phyloP scores from a whole-genome alignment of 371 early-diverging fungal genomes.

The Lichtheimia corymbifera region DNA sequence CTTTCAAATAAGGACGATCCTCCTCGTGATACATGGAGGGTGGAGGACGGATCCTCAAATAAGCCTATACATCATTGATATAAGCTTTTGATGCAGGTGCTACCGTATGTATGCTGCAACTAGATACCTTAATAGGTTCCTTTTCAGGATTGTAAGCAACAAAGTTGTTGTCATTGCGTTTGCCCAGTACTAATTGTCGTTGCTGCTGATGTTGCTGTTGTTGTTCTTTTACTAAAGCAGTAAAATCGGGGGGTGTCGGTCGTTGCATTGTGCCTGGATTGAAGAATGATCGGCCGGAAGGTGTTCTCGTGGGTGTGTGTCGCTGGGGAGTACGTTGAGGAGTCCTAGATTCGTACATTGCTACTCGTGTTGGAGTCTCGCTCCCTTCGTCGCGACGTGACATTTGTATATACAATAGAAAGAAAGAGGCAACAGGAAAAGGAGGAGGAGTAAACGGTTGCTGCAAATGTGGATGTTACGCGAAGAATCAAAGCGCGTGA shows the following conservation, averaged over 20 bases:
- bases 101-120: background rate
- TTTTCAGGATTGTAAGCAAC: slow-evolving; percentile 29
- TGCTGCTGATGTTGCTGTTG: background rate
- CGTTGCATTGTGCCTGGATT: slow-evolving; percentile 4
- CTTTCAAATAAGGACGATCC: slow-evolving; percentile 42
- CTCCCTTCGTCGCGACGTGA: no score
- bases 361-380: no score
- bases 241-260: slow-evolving; percentile 15
- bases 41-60: slow-evolving; percentile 45
- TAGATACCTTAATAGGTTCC: slow-evolving; percentile 26
- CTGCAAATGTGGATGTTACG: no score
- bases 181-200: slow-evolving; percentile 1
- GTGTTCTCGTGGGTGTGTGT: slow-evolving; percentile 14
- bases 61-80: slow-evolving; percentile 27
- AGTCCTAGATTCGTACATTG: slow-evolving; percentile 3
- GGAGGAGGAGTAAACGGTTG: no score
- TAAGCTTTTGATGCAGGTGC: background rate
- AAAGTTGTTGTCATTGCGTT: slow-evolving; percentile 20
- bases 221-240: slow-evolving; percentile 12
- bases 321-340: slow-evolving; percentile 14
- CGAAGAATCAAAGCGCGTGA: no score
- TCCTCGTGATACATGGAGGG: slow-evolving; percentile 15
- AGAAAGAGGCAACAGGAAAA: no score
- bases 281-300: slow-evolving; percentile 7
- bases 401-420: no score